A percentile compares a stretch with the other conserved stretches of the same genome.
Conservation (phyloP, 2,329 filamentous ascomycete genomes). For the Fusarium globosum region DNA sequence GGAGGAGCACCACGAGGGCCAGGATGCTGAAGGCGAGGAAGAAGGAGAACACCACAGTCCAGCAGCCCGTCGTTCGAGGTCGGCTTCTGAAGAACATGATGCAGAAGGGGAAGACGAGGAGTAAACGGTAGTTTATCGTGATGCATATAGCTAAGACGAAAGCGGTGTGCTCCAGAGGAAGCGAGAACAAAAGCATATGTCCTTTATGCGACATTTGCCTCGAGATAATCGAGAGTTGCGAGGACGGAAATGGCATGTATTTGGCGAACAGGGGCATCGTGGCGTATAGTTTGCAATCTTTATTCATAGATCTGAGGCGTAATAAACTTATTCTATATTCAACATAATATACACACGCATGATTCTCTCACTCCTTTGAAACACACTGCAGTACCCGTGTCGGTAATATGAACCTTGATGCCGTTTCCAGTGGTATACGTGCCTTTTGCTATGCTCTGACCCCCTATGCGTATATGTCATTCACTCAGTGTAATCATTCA, state of each 20-base stretch:
- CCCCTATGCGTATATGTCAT: background rate
- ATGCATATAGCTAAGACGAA: slow-evolving; percentile 60
- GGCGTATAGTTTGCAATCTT: slow-evolving; percentile 34
- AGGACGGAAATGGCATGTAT: slow-evolving; percentile 21
- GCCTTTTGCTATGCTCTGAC: slow-evolving; percentile 6
- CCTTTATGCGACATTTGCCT: slow-evolving; percentile 11
- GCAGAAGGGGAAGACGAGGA: slow-evolving; percentile 61
- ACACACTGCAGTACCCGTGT: background rate
- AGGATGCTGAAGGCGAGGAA: slow-evolving; percentile 43
- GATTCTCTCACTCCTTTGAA: background rate
- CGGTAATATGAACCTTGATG: slow-evolving; percentile 9
- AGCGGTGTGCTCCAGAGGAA: slow-evolving; percentile 18
- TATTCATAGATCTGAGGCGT: slow-evolving; percentile 39
- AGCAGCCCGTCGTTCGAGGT: slow-evolving; percentile 42
- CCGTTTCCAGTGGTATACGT: background rate
- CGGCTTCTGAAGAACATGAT: slow-evolving; percentile 51
- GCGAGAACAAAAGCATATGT: background rate
- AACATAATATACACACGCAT: slow-evolving; percentile 1
- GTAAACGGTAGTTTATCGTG: slow-evolving; percentile 37
- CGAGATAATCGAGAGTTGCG: background rate
- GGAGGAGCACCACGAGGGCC: slow-evolving; percentile 46
- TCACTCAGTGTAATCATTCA: background rate
- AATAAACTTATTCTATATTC: slow-evolving; percentile 11
- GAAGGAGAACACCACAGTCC: slow-evolving; percentile 34
- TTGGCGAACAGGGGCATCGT: slow-evolving; percentile 25